Evolutionary conservation across 805 yeast genomes (phyloP).

Genomic region (Lachancea cidri): DNA sequence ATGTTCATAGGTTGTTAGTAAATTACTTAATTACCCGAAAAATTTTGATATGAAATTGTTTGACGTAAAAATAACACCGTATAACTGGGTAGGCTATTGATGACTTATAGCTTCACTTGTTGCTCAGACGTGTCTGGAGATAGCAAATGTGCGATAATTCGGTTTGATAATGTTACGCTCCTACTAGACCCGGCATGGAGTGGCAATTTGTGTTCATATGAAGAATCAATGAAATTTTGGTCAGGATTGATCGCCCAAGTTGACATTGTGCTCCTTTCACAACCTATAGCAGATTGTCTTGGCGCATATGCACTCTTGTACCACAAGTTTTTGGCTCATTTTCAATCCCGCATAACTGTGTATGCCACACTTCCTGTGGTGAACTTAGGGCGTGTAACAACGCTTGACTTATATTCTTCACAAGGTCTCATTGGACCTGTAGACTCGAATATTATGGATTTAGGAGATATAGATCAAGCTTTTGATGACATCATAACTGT

Average conservation of each 20-base stretch:
- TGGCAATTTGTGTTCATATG: slow-evolving; percentile 40
- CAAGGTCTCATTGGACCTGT: slow-evolving; percentile 73
- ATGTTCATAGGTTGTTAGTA: too few species aligned
- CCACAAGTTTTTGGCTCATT: slow-evolving; percentile 47
- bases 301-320: slow-evolving; percentile 76
- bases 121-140: slow-evolving; percentile 6
- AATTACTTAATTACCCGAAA: background rate
- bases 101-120: slow-evolving; percentile 10
- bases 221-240: slow-evolving; percentile 31
- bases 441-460: slow-evolving; percentile 50
- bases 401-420: slow-evolving; percentile 76
- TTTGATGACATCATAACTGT: slow-evolving; percentile 67
- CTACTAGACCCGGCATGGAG: slow-evolving; percentile 77
- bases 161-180: slow-evolving; percentile 53
- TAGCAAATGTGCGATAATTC: slow-evolving; percentile 42
- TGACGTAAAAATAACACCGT: background rate
- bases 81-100: background rate
- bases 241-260: slow-evolving; percentile 43
- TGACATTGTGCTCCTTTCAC: slow-evolving; percentile 77
- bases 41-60: background rate
- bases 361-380: slow-evolving; percentile 89
- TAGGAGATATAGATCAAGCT: slow-evolving; percentile 70
- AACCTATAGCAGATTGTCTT: slow-evolving; percentile 70
- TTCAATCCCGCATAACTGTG: slow-evolving; percentile 59
- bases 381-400: slow-evolving; percentile 78